Evolutionary conservation across 495 filamentous ascomycete genomes (phyloP).

Genomic region (Xylaria telfairii): DNA sequence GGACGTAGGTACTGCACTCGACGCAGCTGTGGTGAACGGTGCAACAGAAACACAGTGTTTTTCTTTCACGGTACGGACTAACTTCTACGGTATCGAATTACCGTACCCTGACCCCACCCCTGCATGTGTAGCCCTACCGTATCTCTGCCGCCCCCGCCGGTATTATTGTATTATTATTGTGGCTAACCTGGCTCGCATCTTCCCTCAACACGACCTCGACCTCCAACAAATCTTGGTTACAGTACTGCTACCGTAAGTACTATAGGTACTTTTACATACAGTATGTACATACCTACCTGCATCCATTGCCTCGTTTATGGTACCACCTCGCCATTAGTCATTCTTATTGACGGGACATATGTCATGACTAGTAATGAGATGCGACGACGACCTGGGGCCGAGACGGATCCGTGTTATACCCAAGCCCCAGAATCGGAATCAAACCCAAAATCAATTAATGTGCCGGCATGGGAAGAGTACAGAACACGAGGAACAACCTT

Average conservation of each 20-base stretch:
- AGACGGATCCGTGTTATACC: neutral
- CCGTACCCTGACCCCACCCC: slow-evolving; percentile 3
- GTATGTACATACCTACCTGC: too few relatives aligned
- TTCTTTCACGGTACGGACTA: neutral
- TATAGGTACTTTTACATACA: too few relatives aligned
- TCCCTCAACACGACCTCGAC: neutral
- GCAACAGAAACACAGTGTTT: neutral
- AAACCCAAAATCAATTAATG: neutral
- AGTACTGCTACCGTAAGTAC: neutral
- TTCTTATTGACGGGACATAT: neutral
- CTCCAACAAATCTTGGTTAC: neutral
- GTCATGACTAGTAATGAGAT: neutral
- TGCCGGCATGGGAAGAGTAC: neutral
- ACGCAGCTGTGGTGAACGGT: neutral
- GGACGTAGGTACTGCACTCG: too few relatives aligned
- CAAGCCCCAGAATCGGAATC: neutral
- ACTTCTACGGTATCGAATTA: slow-evolving; percentile 4
- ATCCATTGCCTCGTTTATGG: too few relatives aligned
- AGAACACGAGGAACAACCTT: neutral
- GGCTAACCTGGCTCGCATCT: neutral
- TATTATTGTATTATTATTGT: neutral
- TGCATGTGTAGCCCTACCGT: slow-evolving; percentile 13
- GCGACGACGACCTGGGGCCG: neutral
- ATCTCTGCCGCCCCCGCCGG: slow-evolving; percentile 3
- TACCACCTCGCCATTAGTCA: neutral